phyloP scores from a whole-genome alignment of 495 filamentous ascomycete genomes.

The Sordaria brevicollis region DNA sequence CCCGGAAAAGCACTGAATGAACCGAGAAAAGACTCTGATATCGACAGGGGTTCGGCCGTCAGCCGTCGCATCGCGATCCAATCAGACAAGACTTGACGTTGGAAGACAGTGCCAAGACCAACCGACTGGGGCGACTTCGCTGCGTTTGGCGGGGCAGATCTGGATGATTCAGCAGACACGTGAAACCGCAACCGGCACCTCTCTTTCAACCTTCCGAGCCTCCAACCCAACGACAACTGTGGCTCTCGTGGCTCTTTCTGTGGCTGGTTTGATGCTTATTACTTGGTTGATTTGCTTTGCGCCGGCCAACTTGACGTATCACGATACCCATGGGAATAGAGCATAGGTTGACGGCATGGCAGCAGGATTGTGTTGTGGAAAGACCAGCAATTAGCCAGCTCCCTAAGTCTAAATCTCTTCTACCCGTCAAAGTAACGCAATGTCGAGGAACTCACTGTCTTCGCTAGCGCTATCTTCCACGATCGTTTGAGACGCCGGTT shows the following conservation, averaged over 20 bases:
- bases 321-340: not conserved
- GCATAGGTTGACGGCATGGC: not conserved
- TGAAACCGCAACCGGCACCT: slow-evolving; percentile 7
- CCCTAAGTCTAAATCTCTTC: not conserved
- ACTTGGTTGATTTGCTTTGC: not conserved
- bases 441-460: not conserved
- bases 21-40: slow-evolving; percentile 14
- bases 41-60: slow-evolving; percentile 4
- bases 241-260: slow-evolving; percentile 3
- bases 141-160: slow-evolving; percentile 5
- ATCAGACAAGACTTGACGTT: slow-evolving; percentile 17
- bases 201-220: not conserved
- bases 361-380: not conserved
- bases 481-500: not conserved
- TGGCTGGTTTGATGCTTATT: not conserved
- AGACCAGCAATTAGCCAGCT: not conserved
- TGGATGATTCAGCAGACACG: slow-evolving; percentile 9
- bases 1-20: not conserved
- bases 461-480: not conserved
- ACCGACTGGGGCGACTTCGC: not conserved
- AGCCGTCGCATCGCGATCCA: slow-evolving; percentile 9
- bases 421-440: not conserved
- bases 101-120: slow-evolving; percentile 6
- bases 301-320: not conserved
- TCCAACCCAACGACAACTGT: slow-evolving; percentile 7